Conservation (phyloP, 495 filamentous ascomycete genomes). For the Aspergillus homomorphus region DNA sequence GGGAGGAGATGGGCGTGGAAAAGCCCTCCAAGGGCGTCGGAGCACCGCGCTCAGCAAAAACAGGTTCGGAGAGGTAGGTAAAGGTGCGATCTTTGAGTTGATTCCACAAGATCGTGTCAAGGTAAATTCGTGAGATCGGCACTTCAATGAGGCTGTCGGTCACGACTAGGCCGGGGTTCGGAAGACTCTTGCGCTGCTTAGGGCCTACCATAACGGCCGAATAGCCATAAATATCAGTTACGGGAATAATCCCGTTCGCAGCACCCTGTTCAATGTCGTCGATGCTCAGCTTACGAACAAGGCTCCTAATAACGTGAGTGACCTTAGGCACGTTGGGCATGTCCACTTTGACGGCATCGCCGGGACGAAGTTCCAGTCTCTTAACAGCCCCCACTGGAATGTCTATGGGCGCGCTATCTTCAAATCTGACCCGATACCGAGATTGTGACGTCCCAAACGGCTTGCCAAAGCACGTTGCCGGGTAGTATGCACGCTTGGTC, state of each 20-base stretch:
- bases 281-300: slow-evolving; percentile 37
- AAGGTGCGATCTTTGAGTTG: slow-evolving; percentile 45
- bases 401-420: slow-evolving; percentile 43
- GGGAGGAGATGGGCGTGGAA: slow-evolving; percentile 39
- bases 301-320: slow-evolving; percentile 45
- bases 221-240: slow-evolving; percentile 48
- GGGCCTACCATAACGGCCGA: slow-evolving; percentile 39
- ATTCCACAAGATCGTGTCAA: slow-evolving; percentile 51
- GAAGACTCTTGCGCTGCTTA: slow-evolving; percentile 48
- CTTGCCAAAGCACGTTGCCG: slow-evolving; percentile 47
- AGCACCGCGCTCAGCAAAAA: slow-evolving; percentile 23
- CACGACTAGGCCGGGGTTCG: slow-evolving; percentile 26
- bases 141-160: slow-evolving; percentile 40
- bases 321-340: slow-evolving; percentile 44
- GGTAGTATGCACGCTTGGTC: slow-evolving; percentile 46
- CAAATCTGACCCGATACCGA: slow-evolving; percentile 47
- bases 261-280: slow-evolving; percentile 31
- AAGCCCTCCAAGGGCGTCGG: slow-evolving; percentile 42
- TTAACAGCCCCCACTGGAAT: slow-evolving; percentile 43
- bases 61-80: slow-evolving; percentile 24
- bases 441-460: slow-evolving; percentile 35
- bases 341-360: slow-evolving; percentile 53
- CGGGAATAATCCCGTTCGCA: slow-evolving; percentile 28
- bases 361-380: slow-evolving; percentile 44
- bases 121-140: slow-evolving; percentile 45